Base-by-base conservation (phyloP, 768 basidiomycete genomes). In the Lentinula guzmanii region DNA sequence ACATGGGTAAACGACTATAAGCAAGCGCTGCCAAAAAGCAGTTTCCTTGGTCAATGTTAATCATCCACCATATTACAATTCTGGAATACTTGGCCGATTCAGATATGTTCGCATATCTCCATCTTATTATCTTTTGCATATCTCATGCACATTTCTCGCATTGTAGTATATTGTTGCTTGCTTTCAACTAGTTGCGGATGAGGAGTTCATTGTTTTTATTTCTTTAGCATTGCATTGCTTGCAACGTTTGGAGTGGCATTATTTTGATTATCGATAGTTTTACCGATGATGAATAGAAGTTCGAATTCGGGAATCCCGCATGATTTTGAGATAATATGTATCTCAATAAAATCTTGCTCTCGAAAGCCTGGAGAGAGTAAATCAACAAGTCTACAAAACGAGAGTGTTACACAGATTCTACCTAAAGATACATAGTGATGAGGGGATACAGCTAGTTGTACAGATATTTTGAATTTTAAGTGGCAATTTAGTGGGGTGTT, bases 21-120 rank as follows among this genome's bases (percentile, higher is more conserved):
- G 45, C 75, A 78, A 60, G 60, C 70, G 6, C 70, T 72, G 66
- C 79, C 79, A 5, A 79, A 78, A 69, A 80, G 77, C 63, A 70
- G 67, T 11, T 69, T 77, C 39, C 42, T 58, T 8, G 61, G 54
- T 21, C 67, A 55, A 37, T 67, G 69, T 39, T 65, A 39, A 62
- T 21, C 34, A 28, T 34, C n/a, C 9, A 3, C 15, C 28, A 1
- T 8, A 39, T 39, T 1, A 1, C 24, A 24, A 24, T 24, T 24
- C 37, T 39, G 13, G 37, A 39, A 8, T 45, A 10, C 7, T 21
- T 18, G n/a, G 43, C 11, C 5, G 21, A 48, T 21, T 24, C 6
- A 48, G 21, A 6, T 16, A n/a, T n/a, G 5, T 7, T 43, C n/a
- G 2, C 42, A 43, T 43, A 28, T 28, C 28, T 3, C 28, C 28